A percentile compares a stretch with the other conserved stretches of the same genome.
phyloP scores from a whole-genome alignment of 75 land plant species.

The Pinus tabuliformis region DNA sequence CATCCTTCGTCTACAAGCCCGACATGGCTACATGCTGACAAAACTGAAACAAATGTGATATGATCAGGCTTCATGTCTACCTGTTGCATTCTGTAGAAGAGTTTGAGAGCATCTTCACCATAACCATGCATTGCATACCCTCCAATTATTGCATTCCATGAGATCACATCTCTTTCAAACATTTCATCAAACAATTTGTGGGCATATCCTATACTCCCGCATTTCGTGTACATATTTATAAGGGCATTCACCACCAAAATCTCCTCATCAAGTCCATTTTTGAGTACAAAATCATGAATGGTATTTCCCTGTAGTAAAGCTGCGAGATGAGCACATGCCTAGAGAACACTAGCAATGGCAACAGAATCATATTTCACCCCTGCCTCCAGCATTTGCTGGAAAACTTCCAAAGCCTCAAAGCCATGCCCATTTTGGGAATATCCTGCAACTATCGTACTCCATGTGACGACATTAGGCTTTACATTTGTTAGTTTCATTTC shows the following conservation, averaged over 20 bases:
- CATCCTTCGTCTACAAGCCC: constrained; percentile 19
- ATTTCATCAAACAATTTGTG: constrained; percentile 1
- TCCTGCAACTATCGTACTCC: constrained; percentile 2
- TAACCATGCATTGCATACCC: constrained; percentile 14
- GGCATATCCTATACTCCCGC: not conserved
- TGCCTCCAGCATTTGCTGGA: not conserved
- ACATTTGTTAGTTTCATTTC: constrained; percentile 4
- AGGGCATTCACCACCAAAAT: not conserved
- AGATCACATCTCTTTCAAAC: constrained; percentile 1
- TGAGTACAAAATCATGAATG: constrained; percentile 2
- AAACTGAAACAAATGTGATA: constrained; percentile 11
- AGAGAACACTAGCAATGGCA: not conserved
- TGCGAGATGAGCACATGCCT: not conserved
- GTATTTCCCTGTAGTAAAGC: not conserved
- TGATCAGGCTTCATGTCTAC: constrained; percentile 11
- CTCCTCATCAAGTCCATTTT: not conserved
- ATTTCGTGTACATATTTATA: constrained; percentile 11
- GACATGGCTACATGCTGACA: constrained; percentile 26
- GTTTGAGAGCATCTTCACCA: constrained; percentile 11
- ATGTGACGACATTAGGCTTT: constrained; percentile 11
- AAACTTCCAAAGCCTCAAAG: not conserved
- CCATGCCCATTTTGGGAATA: constrained; percentile 7
- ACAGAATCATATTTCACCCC: not conserved
- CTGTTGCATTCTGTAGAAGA: constrained; percentile 13
- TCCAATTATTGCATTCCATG: constrained; percentile 20